Evolutionary conservation across 257 asterid genomes (phyloP), one percentile per base, ranked within the genome.

Genomic region (Gentiana macrophylla): DNA sequence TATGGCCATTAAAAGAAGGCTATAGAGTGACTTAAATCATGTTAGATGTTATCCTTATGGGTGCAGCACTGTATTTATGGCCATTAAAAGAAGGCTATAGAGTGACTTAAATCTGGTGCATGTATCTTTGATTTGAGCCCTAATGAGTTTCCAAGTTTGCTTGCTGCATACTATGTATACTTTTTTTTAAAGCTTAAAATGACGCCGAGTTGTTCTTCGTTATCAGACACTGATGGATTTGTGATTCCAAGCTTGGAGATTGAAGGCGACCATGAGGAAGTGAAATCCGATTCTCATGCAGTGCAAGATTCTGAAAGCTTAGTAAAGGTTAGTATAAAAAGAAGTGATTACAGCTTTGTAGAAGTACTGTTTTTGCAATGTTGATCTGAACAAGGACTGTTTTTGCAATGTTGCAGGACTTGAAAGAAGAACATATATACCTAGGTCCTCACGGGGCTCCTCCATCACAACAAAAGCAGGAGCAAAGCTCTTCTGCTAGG

Each of bases 381-480:
- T 24, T 41, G 46, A 41, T 10, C 9, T 41, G 46, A 41, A 41
- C 46, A 41, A 10, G 46, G 46, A 41, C n/a, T 10, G 46, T 41
- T 41, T 41, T 35, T 55, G 55, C 56, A 53, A 35, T 38, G 70
- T 55, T 58, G 64, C 77, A 83, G 88, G 71, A 70, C 32, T 63
- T 32, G 43, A 79, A 81, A 75, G 94, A 83, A 71, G 97, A 88
- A 54, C 66, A 62, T 9, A 80, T 85, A 74, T 92, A 88, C 68
- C 91, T 92, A 12, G 99, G 97, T 46, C 95, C 98, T 6, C 99
- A 88, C 62, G 95, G 95, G 35, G 94, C 95, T 35, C 95, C 98
- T 48, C 97, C 98, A 32, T 77, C 83, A 57, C 90, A 73, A 43
- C 70, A 92, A 9, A 85, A 78, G 62, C 90, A 71, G 53, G 96